phyloP scores from a whole-genome alignment of 257 asterid genomes.

The Scutellaria baicalensis region DNA sequence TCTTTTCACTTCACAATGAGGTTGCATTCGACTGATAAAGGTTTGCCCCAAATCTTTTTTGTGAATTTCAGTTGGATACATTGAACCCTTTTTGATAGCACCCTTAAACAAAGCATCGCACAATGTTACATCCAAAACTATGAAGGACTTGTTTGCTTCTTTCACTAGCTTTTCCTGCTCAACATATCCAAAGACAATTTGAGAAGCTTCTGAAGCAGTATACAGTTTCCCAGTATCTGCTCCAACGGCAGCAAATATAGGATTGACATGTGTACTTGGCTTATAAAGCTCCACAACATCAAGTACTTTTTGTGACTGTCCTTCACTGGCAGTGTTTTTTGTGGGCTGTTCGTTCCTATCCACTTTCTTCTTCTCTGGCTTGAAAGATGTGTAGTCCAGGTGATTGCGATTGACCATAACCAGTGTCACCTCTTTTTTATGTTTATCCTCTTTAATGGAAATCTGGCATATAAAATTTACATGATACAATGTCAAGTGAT shows the following conservation, averaged over 20 bases:
- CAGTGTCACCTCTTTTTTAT: slow-evolving; percentile 68
- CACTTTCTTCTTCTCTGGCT: slow-evolving; percentile 72
- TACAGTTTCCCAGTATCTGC: slow-evolving; percentile 56
- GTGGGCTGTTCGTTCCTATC: slow-evolving; percentile 47
- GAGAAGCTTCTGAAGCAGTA: slow-evolving; percentile 73
- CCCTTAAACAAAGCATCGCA: slow-evolving; percentile 96
- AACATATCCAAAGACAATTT: slow-evolving; percentile 67
- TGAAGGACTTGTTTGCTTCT: slow-evolving; percentile 53
- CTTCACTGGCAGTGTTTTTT: slow-evolving; percentile 33
- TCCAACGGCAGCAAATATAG: slow-evolving; percentile 64
- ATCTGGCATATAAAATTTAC: slow-evolving; percentile 46
- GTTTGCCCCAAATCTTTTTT: slow-evolving; percentile 73
- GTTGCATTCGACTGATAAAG: slow-evolving; percentile 83
- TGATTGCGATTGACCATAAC: slow-evolving; percentile 67
- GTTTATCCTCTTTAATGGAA: slow-evolving; percentile 83
- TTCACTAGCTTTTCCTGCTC: slow-evolving; percentile 84
- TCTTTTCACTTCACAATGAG: slow-evolving; percentile 66
- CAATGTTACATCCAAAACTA: slow-evolving; percentile 64
- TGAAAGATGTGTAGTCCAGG: slow-evolving; percentile 67
- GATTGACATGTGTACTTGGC: slow-evolving; percentile 83
- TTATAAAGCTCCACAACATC: slow-evolving; percentile 76
- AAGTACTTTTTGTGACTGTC: slow-evolving; percentile 37
- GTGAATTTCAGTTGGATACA: slow-evolving; percentile 86
- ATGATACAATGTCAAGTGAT: background rate
- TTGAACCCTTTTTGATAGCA: slow-evolving; percentile 78